Percentiles rank a stretch among this genome's conserved stretches.
Evolutionary conservation across 305 asterid species (phyloP).

Genomic region (Withania somnifera): DNA sequence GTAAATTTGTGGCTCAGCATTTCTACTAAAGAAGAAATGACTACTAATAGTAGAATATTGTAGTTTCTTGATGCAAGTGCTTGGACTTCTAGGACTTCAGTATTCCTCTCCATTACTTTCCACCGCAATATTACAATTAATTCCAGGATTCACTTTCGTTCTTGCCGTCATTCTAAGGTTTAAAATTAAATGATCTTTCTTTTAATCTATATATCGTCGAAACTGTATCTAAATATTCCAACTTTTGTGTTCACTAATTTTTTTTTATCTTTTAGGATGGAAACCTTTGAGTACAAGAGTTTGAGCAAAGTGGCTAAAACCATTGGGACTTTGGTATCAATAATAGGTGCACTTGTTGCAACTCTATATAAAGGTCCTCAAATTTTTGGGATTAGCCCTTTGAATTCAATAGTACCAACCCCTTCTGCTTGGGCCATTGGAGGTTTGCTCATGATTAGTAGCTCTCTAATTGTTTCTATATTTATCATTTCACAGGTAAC

Average conservation of each 20-base stretch:
- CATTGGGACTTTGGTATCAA: constrained; percentile 33
- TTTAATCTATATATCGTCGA: not conserved
- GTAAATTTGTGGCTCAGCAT: not conserved
- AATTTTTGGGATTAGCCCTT: constrained; percentile 11
- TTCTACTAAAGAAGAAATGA: not conserved
- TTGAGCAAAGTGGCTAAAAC: constrained; percentile 28
- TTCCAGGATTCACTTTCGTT: constrained; percentile 50
- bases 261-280: constrained; percentile 26
- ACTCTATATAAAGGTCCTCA: constrained; percentile 46
- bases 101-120: constrained; percentile 40
- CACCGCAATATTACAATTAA: constrained; percentile 36
- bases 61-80: constrained; percentile 46
- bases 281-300: constrained; percentile 25
- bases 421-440: constrained; percentile 39
- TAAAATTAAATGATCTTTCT: not conserved
- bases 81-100: constrained; percentile 35
- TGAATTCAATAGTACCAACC: constrained; percentile 4
- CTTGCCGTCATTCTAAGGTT: constrained; percentile 46
- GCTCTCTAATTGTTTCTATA: constrained; percentile 20
- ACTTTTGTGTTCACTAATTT: not conserved
- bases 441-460: constrained; percentile 35
- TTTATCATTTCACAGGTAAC: constrained; percentile 37
- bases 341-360: constrained; percentile 32
- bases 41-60: not conserved
- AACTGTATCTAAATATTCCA: not conserved